Base-by-base conservation (phyloP, 2,329 filamentous ascomycete genomes). In the Sporothrix curviconia region DNA sequence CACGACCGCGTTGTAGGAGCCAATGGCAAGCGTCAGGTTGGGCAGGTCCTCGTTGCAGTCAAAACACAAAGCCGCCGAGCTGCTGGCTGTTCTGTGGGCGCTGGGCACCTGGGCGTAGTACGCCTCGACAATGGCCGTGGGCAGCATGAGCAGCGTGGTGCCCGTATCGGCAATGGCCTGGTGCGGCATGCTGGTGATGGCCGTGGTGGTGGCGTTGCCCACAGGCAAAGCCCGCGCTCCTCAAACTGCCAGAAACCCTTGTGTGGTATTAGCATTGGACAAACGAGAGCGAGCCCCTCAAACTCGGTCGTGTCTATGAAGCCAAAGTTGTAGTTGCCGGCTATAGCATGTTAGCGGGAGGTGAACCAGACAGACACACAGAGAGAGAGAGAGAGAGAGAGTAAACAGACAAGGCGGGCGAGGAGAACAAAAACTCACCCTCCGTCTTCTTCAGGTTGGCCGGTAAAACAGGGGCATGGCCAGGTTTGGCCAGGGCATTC, bases 171-270 rank as follows among this genome's bases (percentile, higher is more conserved):
- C 70, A 51, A 74, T 72, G 25, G 67, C 70, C 14, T 62, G 63
- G 61, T 63, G 63, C 37, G 66, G 62, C 47, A 73, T 66, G 36
- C 63, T 58, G 15, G 56, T 62, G 32, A 59, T 74, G 54, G 19
- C 12, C 8, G 52, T 42, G 12, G 46, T 37, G 14, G 58, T 25
- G 7, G 15, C 19, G 49, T 63, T 64, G 58, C 67, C 75, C 61
- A 81, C 72, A n/a, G 43, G 76, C 71, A 59, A 75, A 69, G 42
- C 74, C 71, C 62, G 75, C 76, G n/a, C 51, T 72, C 74, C 60
- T 79, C 76, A 61, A 84, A 81, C 61, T 77, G 71, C 81, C 81
- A 85, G 72, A 77, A 83, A 19, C 79, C 79, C 15, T n/a, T 76
- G 67, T 56, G 68, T 71, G 62, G 65, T 74, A 67, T 79, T 74